These are phyloP conservation scores for Trametopsis cervina DNA, from an alignment of 768 basidiomycete species.

Conservation along the genomic window DNA sequence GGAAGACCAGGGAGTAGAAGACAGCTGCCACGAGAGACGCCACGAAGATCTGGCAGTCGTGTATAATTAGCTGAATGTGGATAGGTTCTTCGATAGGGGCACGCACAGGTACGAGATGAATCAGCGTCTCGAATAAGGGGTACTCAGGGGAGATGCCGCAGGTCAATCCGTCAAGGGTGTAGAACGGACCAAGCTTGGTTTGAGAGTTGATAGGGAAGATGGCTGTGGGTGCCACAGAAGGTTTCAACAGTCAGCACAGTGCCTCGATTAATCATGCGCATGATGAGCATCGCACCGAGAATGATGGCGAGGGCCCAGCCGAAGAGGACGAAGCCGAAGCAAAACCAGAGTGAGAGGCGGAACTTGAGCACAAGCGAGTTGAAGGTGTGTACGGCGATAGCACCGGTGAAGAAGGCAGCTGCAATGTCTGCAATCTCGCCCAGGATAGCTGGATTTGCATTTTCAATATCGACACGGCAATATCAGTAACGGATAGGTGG, in stretches of 20 bases:
- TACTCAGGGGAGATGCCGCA: slow-evolving; percentile 45
- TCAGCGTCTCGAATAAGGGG: slow-evolving; percentile 37
- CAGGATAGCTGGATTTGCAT: slow-evolving; percentile 44
- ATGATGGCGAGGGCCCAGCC: slow-evolving; percentile 50
- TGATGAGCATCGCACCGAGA: slow-evolving; percentile 36
- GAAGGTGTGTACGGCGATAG: slow-evolving; percentile 64
- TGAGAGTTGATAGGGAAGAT: slow-evolving; percentile 25
- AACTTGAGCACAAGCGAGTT: slow-evolving; percentile 53
- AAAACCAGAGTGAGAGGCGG: slow-evolving; percentile 44
- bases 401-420: slow-evolving; percentile 56
- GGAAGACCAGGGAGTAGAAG: slow-evolving; percentile 55
- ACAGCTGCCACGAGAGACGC: slow-evolving; percentile 47
- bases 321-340: slow-evolving; percentile 31
- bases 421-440: slow-evolving; percentile 58
- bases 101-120: slow-evolving; percentile 59
- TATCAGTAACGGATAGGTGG: too few relatives aligned
- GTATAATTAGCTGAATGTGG: background rate
- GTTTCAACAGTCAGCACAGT: too few relatives aligned
- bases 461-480: too few relatives aligned
- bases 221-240: too few relatives aligned
- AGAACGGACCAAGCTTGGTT: slow-evolving; percentile 35
- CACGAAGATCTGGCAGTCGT: slow-evolving; percentile 43
- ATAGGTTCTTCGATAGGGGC: background rate
- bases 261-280: too few relatives aligned
- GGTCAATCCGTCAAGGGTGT: slow-evolving; percentile 43